phyloP scores from a whole-genome alignment of 2,329 filamentous ascomycete species.

The Colletotrichum higginsianum region DNA sequence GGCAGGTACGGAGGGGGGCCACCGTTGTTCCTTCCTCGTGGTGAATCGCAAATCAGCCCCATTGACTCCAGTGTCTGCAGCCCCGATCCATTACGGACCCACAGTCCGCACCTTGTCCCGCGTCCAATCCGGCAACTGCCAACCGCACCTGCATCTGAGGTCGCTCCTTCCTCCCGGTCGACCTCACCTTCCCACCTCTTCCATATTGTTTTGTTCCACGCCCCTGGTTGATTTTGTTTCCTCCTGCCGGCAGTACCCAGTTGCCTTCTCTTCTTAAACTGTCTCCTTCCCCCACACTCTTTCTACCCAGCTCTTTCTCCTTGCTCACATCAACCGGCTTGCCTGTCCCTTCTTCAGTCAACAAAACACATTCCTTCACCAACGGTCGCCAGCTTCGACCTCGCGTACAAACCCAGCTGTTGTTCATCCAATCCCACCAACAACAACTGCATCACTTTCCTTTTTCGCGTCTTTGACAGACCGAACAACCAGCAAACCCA shows the following conservation, averaged over 20 bases:
- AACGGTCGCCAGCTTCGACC: slow-evolving; percentile 46
- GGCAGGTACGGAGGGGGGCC: slow-evolving; percentile 17
- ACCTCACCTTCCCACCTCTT: slow-evolving; percentile 44
- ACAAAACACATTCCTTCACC: slow-evolving; percentile 40
- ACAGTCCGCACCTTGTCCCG: slow-evolving; percentile 27
- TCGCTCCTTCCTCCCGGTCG: slow-evolving; percentile 30
- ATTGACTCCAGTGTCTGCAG: slow-evolving; percentile 19
- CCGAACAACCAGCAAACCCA: slow-evolving; percentile 44
- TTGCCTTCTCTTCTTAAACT: slow-evolving; percentile 44
- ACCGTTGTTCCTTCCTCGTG: slow-evolving; percentile 30
- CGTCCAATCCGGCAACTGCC: slow-evolving; percentile 13
- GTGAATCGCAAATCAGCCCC: slow-evolving; percentile 41
- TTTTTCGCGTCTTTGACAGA: slow-evolving; percentile 70
- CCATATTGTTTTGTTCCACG: slow-evolving; percentile 33
- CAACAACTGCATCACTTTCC: slow-evolving; percentile 54
- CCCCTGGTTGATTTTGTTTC: slow-evolving; percentile 33
- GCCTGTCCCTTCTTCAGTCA: slow-evolving; percentile 38
- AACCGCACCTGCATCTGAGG: slow-evolving; percentile 18
- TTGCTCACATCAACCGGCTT: slow-evolving; percentile 41
- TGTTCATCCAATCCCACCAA: slow-evolving; percentile 44
- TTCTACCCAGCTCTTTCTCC: slow-evolving; percentile 23
- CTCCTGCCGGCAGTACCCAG: slow-evolving; percentile 32
- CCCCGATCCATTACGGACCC: slow-evolving; percentile 29
- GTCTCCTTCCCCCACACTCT: slow-evolving; percentile 36
- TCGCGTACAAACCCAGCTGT: slow-evolving; percentile 19